Base-by-base conservation (phyloP, 2,329 filamentous ascomycete species). In the Diaporthe sp. region DNA sequence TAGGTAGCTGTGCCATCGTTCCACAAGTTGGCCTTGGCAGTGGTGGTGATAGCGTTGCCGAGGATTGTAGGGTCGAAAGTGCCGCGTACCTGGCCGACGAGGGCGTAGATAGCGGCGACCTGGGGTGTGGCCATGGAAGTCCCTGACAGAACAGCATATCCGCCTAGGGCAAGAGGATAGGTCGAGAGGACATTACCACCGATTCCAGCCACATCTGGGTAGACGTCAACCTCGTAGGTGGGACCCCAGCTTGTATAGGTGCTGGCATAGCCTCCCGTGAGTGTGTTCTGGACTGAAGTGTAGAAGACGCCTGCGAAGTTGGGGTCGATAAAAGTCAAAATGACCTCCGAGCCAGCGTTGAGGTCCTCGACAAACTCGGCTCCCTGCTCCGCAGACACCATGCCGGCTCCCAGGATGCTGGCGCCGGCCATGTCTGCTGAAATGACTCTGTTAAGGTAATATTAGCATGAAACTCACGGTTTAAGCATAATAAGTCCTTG, bases 241-340 rank as follows among this genome's bases (percentile, higher is more conserved):
- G 56, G 78, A 74, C 32, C 77, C 78, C 77, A 80, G 58, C 73
- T 72, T 7, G 77, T 78, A 69, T 74, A 79, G 44, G 78, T 78
- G 68, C 78, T 78, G 71, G 78, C 75, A 53, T 75, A 70, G 5
- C 89, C 90, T 2, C 87, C 88, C 0, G 85, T 87, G 0, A 77
- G 68, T 3, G 77, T 80, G 78, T 88, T 88, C 42, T 72, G 47
- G 27, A 77, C 71, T 22, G 80, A 47, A 30, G 55, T 32, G 19
- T 50, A 66, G 30, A 47, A 42, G 19, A 50, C 22, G 2, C 39
- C 47, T 2, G 74, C 72, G 2, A 17, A 22, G 27, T 30, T 15
- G 47, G 73, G 76, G 10, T 77, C 73, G 0, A 61, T 69, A 2
- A 82, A 66, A 4, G 76, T 73, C 15, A 82, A 63, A 10, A 75